Percentiles rank a stretch among this genome's conserved stretches.
Conservation (phyloP, 495 filamentous ascomycete species). For the Podospora australis region DNA sequence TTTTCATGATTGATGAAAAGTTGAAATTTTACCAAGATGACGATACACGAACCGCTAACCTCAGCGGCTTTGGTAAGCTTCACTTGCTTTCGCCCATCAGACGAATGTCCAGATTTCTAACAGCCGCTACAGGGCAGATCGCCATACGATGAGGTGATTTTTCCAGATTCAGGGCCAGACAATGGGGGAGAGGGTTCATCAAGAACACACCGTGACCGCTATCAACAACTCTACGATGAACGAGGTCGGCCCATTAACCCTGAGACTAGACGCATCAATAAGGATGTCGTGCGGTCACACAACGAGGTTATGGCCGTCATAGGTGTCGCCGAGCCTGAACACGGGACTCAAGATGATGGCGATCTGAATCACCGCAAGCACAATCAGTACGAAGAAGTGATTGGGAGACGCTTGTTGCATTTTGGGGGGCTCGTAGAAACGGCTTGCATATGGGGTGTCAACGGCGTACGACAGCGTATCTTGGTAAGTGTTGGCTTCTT, state of each 20-base stretch:
- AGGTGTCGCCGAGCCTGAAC: conserved; percentile 46
- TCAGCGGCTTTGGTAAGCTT: conserved; percentile 46
- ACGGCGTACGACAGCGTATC: conserved; percentile 45
- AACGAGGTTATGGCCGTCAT: conserved; percentile 54
- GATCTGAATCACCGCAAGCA: conserved; percentile 23
- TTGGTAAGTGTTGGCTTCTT: too few species aligned
- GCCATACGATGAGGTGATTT: conserved; percentile 60
- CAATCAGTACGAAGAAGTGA: conserved; percentile 31
- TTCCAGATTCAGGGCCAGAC: conserved; percentile 38
- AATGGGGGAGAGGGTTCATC: conserved; percentile 30
- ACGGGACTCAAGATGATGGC: conserved; percentile 20
- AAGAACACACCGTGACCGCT: too few species aligned
- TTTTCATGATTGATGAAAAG: background rate
- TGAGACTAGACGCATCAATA: conserved; percentile 44
- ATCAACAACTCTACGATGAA: conserved; percentile 60
- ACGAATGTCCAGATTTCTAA: conserved; percentile 5
- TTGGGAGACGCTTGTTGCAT: conserved; percentile 33
- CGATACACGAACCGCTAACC: conserved; percentile 42
- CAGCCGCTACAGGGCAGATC: conserved; percentile 53
- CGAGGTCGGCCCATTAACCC: conserved; percentile 62
- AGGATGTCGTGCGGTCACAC: conserved; percentile 46
- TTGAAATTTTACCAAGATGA: conserved; percentile 29
- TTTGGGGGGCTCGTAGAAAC: conserved; percentile 32
- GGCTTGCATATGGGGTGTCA: conserved; percentile 46
- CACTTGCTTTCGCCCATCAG: too few species aligned